phyloP scores from a whole-genome alignment of 192 early-diverging fungal species.

The Coemansia brasiliensis region DNA sequence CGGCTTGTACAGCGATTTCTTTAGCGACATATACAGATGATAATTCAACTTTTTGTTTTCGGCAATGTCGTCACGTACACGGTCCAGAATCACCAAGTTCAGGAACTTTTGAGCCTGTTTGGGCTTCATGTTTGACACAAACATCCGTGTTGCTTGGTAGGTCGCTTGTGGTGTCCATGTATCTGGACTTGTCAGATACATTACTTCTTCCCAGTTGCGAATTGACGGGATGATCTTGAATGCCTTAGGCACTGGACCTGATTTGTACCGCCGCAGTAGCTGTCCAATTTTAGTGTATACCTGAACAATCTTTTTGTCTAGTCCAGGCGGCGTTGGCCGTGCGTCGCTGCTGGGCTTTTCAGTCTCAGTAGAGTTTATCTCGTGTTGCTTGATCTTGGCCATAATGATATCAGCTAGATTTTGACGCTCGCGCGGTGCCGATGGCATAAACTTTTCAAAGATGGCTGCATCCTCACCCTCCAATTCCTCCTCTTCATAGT shows the following conservation, averaged over 20 bases:
- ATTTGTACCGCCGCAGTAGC: conserved; percentile 88
- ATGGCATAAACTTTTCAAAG: conserved; percentile 90
- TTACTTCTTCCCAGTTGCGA: conserved; percentile 95
- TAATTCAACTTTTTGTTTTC: conserved; percentile 98
- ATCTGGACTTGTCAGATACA: conserved; percentile 87
- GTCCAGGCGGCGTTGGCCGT: conserved; percentile 42
- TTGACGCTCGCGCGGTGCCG: conserved; percentile 77
- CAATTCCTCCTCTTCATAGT: conserved; percentile 68
- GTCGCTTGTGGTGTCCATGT: conserved; percentile 96
- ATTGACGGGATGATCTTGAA: conserved; percentile 98
- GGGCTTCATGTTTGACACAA: conserved; percentile 95
- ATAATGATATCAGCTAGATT: conserved; percentile 96
- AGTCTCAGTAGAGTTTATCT: conserved; percentile 33
- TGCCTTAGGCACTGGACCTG: conserved; percentile 92
- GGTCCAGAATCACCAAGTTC: conserved; percentile 82
- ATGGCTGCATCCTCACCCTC: conserved; percentile 79
- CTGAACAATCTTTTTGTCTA: conserved; percentile 90
- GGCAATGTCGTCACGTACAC: conserved; percentile 92
- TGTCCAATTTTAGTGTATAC: conserved; percentile 87
- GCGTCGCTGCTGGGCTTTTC: conserved; percentile 4
- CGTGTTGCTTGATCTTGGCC: conserved; percentile 86
- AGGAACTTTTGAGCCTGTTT: conserved; percentile 93
- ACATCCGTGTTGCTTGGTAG: conserved; percentile 94
- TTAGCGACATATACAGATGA: conserved; percentile 94
- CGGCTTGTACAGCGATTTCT: conserved; percentile 96